phyloP scores from a whole-genome alignment of 2,329 filamentous ascomycete genomes.

The Colletotrichum kahawae region DNA sequence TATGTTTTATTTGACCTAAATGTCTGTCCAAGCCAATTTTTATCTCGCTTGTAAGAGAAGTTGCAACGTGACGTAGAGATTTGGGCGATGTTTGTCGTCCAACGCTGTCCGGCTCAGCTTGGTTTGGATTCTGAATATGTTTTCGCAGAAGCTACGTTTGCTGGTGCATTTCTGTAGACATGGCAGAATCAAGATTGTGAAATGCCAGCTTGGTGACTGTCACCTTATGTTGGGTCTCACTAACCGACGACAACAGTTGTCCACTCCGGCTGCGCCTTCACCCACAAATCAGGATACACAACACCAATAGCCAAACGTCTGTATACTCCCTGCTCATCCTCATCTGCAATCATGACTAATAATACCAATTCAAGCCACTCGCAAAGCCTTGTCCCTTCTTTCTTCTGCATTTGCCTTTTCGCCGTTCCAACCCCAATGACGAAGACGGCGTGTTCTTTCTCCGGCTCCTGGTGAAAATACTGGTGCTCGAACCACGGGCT shows the following conservation, averaged over 20 bases:
- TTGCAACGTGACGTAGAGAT: neutral
- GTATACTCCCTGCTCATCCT: no score
- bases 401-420: no score
- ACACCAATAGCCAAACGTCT: neutral
- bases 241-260: neutral
- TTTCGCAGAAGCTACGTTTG: neutral
- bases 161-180: neutral
- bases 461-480: no score
- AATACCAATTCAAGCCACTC: no score
- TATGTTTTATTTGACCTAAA: neutral
- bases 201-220: neutral
- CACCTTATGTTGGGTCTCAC: neutral
- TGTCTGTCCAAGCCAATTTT: neutral
- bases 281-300: neutral
- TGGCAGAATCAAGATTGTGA: neutral
- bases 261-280: neutral
- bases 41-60: neutral
- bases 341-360: no score
- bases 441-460: no score
- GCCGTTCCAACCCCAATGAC: no score
- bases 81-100: neutral
- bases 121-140: neutral
- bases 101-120: neutral
- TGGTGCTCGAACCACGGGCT: no score
- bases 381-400: no score